Conservation (phyloP, 257 asterid genomes). For the Solanum lycopersicoides region DNA sequence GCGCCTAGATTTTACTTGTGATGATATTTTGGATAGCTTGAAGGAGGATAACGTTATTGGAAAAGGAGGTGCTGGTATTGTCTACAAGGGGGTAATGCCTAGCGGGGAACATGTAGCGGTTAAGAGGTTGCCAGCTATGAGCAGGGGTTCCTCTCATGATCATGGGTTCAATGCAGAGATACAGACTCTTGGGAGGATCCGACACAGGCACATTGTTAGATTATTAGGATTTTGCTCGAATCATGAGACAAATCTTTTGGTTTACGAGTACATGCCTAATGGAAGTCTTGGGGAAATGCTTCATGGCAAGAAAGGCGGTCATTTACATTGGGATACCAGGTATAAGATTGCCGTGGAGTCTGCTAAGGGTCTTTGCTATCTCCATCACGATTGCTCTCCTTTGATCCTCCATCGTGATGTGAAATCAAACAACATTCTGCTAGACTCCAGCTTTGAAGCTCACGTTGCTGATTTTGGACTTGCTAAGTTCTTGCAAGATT, state of each 20-base stretch:
- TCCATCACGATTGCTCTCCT: constrained; percentile 95
- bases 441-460: constrained; percentile 81
- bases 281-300: constrained; percentile 94
- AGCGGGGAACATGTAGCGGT: constrained; percentile 81
- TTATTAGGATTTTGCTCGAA: constrained; percentile 87
- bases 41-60: constrained; percentile 92
- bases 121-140: constrained; percentile 73
- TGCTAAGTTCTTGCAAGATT: constrained; percentile 93
- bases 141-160: constrained; percentile 86
- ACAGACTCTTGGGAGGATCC: constrained; percentile 89
- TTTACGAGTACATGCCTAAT: constrained; percentile 93
- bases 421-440: constrained; percentile 77
- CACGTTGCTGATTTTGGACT: constrained; percentile 98
- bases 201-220: constrained; percentile 90
- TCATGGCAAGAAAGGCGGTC: constrained; percentile 96
- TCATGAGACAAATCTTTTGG: constrained; percentile 79
- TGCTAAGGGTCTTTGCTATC: constrained; percentile 96
- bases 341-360: constrained; percentile 82
- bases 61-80: constrained; percentile 96
- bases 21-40: constrained; percentile 70
- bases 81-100: constrained; percentile 73
- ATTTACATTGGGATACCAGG: constrained; percentile 89
- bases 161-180: constrained; percentile 96
- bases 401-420: constrained; percentile 91
- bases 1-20: constrained; percentile 73